phyloP scores from a whole-genome alignment of 2,329 filamentous ascomycete species.

The Neofusicoccum cordaticola region DNA sequence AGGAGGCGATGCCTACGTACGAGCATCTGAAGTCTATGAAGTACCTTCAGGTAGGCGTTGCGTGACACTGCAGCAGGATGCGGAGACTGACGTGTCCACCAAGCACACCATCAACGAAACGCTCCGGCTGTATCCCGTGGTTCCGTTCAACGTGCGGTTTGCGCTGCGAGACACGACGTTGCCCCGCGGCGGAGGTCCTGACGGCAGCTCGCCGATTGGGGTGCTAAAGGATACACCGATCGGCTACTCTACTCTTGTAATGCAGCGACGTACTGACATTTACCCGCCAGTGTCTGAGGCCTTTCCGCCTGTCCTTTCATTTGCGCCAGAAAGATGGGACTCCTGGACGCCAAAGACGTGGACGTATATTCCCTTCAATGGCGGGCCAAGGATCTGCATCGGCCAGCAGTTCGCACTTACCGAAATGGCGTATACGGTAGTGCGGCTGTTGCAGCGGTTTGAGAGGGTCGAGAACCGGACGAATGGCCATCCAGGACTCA shows the following conservation, averaged over 20 bases:
- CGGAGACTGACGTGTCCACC: slow-evolving; percentile 37
- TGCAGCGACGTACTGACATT: slow-evolving; percentile 50
- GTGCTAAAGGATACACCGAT: slow-evolving; percentile 44
- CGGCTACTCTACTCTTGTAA: slow-evolving; percentile 46
- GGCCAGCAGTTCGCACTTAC: slow-evolving; percentile 52
- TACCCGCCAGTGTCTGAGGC: slow-evolving; percentile 41
- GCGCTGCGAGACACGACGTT: slow-evolving; percentile 48
- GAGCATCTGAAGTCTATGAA: slow-evolving; percentile 83
- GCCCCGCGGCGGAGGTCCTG: slow-evolving; percentile 47
- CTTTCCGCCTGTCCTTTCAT: slow-evolving; percentile 42
- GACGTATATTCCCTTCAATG: slow-evolving; percentile 48
- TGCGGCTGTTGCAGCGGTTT: slow-evolving; percentile 46
- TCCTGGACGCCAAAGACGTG: slow-evolving; percentile 49
- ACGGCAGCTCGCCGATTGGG: slow-evolving; percentile 45
- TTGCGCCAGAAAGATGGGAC: slow-evolving; percentile 51
- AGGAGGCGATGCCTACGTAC: slow-evolving; percentile 62
- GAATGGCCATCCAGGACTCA: slow-evolving; percentile 38
- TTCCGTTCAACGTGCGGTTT: slow-evolving; percentile 50
- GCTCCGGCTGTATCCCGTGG: slow-evolving; percentile 49
- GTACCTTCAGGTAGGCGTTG: slow-evolving; percentile 53
- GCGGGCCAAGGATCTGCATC: slow-evolving; percentile 50
- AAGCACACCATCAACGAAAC: slow-evolving; percentile 42
- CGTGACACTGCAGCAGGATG: background rate
- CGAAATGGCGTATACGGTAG: slow-evolving; percentile 50
- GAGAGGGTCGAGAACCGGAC: slow-evolving; percentile 36